Evolutionary conservation across 139 green algal species (phyloP).

Genomic region (Chlamydomonas eustigma): DNA sequence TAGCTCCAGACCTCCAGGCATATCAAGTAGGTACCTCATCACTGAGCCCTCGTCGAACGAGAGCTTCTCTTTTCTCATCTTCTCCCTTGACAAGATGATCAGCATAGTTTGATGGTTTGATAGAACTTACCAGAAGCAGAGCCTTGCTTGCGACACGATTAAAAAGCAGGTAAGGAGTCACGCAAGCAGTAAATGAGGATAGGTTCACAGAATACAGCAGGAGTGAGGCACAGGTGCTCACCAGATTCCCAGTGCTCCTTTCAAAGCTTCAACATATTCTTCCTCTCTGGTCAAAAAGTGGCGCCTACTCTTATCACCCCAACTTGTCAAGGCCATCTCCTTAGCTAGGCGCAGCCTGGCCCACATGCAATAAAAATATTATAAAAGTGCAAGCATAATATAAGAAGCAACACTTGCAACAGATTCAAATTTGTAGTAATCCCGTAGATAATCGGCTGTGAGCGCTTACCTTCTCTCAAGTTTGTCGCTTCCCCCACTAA

Average conservation of each 20-base stretch:
- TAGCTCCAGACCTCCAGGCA: conserved; percentile 84
- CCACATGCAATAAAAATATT: no score
- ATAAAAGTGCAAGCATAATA: no score
- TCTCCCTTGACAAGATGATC: no score
- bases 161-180: no score
- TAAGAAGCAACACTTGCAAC: neutral
- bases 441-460: no score
- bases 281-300: conserved; percentile 77
- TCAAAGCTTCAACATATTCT: conserved; percentile 72
- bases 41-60: conserved; percentile 69
- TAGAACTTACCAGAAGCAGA: no score
- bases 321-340: conserved; percentile 51
- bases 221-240: conserved; percentile 7
- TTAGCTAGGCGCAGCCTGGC: conserved; percentile 55
- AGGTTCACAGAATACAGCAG: neutral
- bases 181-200: neutral
- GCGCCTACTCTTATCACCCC: conserved; percentile 71
- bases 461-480: conserved; percentile 64
- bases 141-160: no score
- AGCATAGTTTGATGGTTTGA: no score
- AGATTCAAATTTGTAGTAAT: no score
- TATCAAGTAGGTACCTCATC: conserved; percentile 69
- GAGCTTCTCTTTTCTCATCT: conserved; percentile 67
- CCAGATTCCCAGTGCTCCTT: conserved; percentile 77
- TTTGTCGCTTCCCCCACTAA: conserved; percentile 69